These are phyloP conservation scores for Carpinus viminea DNA, from an alignment of 306 rosid genomes.

Conservation along the genomic window DNA sequence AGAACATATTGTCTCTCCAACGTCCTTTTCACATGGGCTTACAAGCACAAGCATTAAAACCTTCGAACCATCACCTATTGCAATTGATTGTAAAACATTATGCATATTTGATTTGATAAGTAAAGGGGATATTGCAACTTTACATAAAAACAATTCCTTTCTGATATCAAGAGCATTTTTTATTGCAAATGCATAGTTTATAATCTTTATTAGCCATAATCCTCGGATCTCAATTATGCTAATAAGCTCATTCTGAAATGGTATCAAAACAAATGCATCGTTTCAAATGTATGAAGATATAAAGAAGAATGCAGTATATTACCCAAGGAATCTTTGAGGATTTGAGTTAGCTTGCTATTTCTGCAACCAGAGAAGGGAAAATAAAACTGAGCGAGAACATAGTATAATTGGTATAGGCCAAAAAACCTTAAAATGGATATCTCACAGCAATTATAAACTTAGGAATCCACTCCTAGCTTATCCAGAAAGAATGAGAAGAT, in stretches of 20 bases:
- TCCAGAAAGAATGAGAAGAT: constrained; percentile 15
- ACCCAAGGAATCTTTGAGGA: constrained; percentile 94
- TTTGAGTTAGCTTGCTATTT: constrained; percentile 96
- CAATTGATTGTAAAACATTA: constrained; percentile 29
- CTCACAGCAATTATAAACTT: constrained; percentile 15
- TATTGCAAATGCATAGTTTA: constrained; percentile 21
- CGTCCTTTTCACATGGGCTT: constrained; percentile 83
- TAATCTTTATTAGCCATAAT: constrained; percentile 5
- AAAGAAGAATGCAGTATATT: constrained; percentile 30
- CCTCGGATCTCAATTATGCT: constrained; percentile 4
- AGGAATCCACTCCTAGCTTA: constrained; percentile 15
- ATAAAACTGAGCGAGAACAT: constrained; percentile 26
- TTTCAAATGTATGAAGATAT: constrained; percentile 2
- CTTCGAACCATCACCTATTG: constrained; percentile 79
- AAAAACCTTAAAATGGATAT: constrained; percentile 21
- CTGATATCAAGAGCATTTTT: not conserved
- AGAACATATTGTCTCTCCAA: constrained; percentile 80
- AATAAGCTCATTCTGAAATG: not conserved
- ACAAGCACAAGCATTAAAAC: constrained; percentile 91
- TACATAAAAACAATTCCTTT: not conserved
- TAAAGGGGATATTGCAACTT: not conserved
- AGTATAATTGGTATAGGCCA: constrained; percentile 30
- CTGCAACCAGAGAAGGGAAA: constrained; percentile 53
- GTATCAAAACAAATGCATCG: constrained; percentile 6
- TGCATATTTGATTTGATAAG: not conserved